These are phyloP conservation scores for Aethionema arabicum DNA, from an alignment of 345 rosid genomes.

Conservation along the genomic window DNA sequence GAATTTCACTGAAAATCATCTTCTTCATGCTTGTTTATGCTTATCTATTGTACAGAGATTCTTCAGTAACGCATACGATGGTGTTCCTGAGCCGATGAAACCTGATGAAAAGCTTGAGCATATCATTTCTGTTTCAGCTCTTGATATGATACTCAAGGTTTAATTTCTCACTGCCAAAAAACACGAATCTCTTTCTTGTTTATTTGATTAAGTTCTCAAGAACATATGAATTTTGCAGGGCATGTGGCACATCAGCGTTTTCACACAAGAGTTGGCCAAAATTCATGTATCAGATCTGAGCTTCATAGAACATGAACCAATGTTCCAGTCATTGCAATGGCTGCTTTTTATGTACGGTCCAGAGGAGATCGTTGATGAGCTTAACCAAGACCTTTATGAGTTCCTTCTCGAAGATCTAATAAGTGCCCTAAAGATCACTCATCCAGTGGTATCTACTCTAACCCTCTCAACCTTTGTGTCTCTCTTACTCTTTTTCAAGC, in stretches of 20 bases:
- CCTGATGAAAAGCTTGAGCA: background rate
- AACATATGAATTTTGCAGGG: constrained; percentile 6
- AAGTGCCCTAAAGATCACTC: background rate
- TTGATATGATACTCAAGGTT: constrained; percentile 21
- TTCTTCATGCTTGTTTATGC: background rate
- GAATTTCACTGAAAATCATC: background rate
- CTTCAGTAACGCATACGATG: background rate
- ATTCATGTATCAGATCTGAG: background rate
- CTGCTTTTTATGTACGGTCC: no score
- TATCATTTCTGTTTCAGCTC: constrained; percentile 6
- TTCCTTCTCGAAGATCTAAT: background rate
- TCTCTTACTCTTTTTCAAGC: constrained; percentile 11
- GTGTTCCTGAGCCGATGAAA: background rate
- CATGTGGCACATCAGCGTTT: background rate
- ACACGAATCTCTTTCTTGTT: background rate
- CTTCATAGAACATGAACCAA: constrained; percentile 1
- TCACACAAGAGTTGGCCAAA: background rate
- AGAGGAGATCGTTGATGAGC: no score
- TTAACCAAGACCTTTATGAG: background rate
- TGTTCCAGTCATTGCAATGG: no score
- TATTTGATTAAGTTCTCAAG: constrained; percentile 3
- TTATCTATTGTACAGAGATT: constrained; percentile 1
- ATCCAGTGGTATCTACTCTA: constrained; percentile 18
- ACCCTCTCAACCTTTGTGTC: background rate
- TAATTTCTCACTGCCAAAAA: no score